phyloP scores from a whole-genome alignment of 495 filamentous ascomycete species.

The Penicillium crystallinum region DNA sequence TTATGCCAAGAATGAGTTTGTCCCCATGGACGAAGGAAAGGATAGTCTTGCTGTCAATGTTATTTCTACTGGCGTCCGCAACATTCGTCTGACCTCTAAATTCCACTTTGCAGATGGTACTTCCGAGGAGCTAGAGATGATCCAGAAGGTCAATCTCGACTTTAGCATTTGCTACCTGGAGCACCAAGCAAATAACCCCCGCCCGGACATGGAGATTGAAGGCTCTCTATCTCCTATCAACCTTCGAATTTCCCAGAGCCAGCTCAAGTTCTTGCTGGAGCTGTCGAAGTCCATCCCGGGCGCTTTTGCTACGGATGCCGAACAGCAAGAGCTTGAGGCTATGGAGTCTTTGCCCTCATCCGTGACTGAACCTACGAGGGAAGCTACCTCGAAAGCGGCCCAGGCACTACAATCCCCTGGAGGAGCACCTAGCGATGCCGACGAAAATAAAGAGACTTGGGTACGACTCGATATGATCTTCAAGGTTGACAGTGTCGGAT shows the following conservation, averaged over 20 bases:
- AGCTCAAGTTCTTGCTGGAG: slow-evolving; percentile 81
- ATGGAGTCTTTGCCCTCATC: slow-evolving; percentile 59
- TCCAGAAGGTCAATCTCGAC: slow-evolving; percentile 90
- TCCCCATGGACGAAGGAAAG: slow-evolving; percentile 66
- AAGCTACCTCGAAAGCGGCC: slow-evolving; percentile 31
- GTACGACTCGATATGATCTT: slow-evolving; percentile 92
- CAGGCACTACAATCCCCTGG: slow-evolving; percentile 45
- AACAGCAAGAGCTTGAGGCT: slow-evolving; percentile 61
- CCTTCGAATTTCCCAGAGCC: slow-evolving; percentile 80
- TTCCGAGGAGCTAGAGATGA: slow-evolving; percentile 86
- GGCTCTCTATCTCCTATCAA: slow-evolving; percentile 90
- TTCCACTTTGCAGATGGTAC: slow-evolving; percentile 72
- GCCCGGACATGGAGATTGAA: slow-evolving; percentile 88
- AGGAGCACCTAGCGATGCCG: slow-evolving; percentile 53
- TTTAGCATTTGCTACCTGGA: slow-evolving; percentile 89
- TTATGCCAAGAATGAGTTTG: slow-evolving; percentile 90
- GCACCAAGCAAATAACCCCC: slow-evolving; percentile 67
- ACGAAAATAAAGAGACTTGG: slow-evolving; percentile 64
- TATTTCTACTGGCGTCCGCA: slow-evolving; percentile 83
- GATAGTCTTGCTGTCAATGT: slow-evolving; percentile 77
- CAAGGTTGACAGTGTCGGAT: slow-evolving; percentile 75
- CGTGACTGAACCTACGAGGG: slow-evolving; percentile 44
- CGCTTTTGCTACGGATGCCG: slow-evolving; percentile 73
- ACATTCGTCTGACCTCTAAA: slow-evolving; percentile 82
- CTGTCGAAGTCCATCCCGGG: slow-evolving; percentile 79